Percentiles rank a stretch among this genome's conserved stretches.
phyloP scores from a whole-genome alignment of 2,329 filamentous ascomycete genomes.

The Penicillium verrucosum region DNA sequence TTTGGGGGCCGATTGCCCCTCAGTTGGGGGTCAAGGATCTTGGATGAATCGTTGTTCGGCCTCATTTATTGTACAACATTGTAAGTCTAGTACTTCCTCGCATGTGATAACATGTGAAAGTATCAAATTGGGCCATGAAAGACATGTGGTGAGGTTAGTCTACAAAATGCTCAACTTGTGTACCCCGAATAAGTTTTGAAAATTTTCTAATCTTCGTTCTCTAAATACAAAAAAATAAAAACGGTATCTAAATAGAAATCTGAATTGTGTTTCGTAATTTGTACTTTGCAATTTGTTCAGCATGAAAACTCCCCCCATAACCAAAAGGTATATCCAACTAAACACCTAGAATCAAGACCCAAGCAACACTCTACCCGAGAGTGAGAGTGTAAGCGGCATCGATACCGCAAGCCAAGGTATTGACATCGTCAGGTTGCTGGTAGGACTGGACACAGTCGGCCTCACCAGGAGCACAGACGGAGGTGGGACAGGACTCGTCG shows the following conservation, averaged over 20 bases:
- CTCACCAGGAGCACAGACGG: constrained; percentile 27
- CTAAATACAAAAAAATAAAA: background rate
- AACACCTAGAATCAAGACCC: constrained; percentile 4
- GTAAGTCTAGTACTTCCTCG: background rate
- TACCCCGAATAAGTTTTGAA: background rate
- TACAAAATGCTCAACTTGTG: background rate
- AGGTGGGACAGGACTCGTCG: constrained; percentile 21
- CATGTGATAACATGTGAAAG: background rate
- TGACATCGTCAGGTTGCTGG: constrained; percentile 28
- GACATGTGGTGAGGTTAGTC: background rate
- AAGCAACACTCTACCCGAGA: constrained; percentile 18
- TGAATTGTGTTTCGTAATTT: background rate
- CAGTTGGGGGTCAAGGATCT: background rate
- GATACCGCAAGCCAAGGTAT: constrained; percentile 26
- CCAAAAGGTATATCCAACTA: constrained; percentile 7
- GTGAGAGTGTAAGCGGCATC: constrained; percentile 39
- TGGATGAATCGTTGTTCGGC: background rate
- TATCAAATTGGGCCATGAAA: background rate
- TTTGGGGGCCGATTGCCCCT: background rate
- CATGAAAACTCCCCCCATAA: constrained; percentile 4
- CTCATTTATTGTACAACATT: background rate
- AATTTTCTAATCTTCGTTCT: background rate
- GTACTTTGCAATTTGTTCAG: constrained; percentile 4
- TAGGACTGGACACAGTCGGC: constrained; percentile 26
- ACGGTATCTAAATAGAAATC: background rate